Base-by-base conservation (phyloP, 177 flowering plant genomes). In the Vitis hybrid region DNA sequence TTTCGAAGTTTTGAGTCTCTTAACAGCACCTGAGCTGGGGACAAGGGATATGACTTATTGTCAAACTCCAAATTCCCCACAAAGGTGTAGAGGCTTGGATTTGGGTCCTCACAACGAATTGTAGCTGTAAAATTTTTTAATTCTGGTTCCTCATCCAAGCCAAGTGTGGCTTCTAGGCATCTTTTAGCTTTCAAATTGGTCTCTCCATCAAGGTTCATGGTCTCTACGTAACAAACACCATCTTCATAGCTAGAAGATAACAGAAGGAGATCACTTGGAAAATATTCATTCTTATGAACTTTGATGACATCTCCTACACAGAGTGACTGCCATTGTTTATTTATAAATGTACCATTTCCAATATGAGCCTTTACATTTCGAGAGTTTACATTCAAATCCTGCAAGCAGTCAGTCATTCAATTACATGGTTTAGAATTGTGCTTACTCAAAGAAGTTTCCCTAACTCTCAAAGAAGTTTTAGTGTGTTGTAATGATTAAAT, bases 151-250 rank as follows among this genome's bases (percentile, higher is more conserved):
- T 80, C 80, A 22, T 80, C 75, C 20, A 84, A 60, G 26, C 18
- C 7, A 15, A 78, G 69, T 4, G 87, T 84, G 6, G 62, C 65
- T 49, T 84, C 87, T 22, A 82, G 71, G 53, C 64, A 52, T 60
- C 82, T 75, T 53, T 84, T 84, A 1, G 70, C 72, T 53, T 84
- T 84, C 66, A 84, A 59, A 64, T 80, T 84, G 3, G 87, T 84
- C 60, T 84, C 87, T 3, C 87, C 87, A 76, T 84, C 87, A 39
- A 84, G 72, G 57, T 82, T 84, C 87, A 82, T 84, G 8, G 87
- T 82, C 76, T 84, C 87, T 3, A 82, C 87, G 66, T 84, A 84
- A 57, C 87, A 84, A 62, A 82, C 48, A 9, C 85, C 86, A 75
- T 84, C 87, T 2, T 80, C 85, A 76, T 78, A 82, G 59, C 87